A percentile compares a stretch with the other conserved stretches of the same genome.
phyloP scores from a whole-genome alignment of 2,329 filamentous ascomycete genomes.

The Alternaria arbusti region DNA sequence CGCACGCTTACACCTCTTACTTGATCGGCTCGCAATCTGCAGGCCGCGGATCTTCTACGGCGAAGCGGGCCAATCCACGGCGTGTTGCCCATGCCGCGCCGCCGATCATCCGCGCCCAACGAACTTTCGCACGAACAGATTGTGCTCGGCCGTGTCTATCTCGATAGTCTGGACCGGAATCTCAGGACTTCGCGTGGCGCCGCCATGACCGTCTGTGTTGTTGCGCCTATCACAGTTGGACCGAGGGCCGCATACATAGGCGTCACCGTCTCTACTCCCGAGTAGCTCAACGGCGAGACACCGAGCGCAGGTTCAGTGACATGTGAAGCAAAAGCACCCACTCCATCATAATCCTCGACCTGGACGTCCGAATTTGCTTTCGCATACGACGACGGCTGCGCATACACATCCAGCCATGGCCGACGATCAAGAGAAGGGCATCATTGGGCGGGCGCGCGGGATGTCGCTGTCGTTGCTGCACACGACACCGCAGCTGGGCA shows the following conservation, averaged over 20 bases:
- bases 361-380: neutral
- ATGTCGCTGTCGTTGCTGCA: conserved; percentile 43
- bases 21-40: neutral
- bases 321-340: neutral
- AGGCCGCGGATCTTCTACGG: neutral
- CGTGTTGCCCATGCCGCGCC: neutral
- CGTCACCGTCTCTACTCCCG: neutral
- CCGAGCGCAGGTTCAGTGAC: neutral
- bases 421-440: conserved; percentile 9
- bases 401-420: conserved; percentile 5
- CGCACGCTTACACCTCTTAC: neutral
- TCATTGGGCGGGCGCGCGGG: conserved; percentile 28
- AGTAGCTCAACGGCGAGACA: neutral
- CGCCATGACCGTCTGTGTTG: neutral
- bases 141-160: neutral
- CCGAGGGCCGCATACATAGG: neutral
- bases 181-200: neutral
- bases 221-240: neutral
- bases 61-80: neutral
- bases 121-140: neutral
- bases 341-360: neutral
- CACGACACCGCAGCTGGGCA: conserved; percentile 45
- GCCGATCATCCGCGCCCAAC: neutral
- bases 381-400: neutral
- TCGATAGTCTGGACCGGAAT: neutral